Base-by-base conservation (phyloP, 31 red algal genomes). In the Porphyra umbilicalis region DNA sequence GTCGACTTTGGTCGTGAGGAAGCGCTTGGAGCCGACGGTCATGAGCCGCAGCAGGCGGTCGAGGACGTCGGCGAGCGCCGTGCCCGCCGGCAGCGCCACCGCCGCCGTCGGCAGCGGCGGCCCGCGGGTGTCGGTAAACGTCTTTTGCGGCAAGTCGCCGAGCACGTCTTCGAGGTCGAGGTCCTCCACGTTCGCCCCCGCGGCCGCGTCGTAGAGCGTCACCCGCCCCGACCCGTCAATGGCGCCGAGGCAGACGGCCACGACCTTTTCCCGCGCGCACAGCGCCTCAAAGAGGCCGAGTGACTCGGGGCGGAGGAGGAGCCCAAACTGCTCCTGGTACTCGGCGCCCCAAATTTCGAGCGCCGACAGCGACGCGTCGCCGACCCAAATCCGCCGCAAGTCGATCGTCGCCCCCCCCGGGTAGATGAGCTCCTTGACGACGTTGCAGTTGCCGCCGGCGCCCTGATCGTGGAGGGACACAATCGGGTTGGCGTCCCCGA, bases 371-470 rank as follows among this genome's bases (percentile, higher is more conserved):
- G 89, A 89, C 29, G 77, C 77, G 83, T 99, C 98, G 33, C 98
- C 98, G 29, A 99, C 82, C 83, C 84, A 88, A 38, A 99, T 86
- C 38, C 91, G 89, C 11, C 98, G 85, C 11, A 99, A 76, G 80
- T 99, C 90, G 80, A 97, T 97, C 39, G 77, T 88, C 35, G 92
- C 98, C 29, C 98, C 98, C 42, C 74, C 77, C 29, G 98, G 98
- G 76, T 99, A 92, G 35, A 99, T 95, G 25, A 99, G 89, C 89
- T 99, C 98, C 77, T 99, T 99, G 38, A 99, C 94, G 33, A 99
- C 98, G 80, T 99, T 99, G 85, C 98, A 97, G 83, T 99, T 99
- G 35, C 98, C 98, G 44, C 98, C 98, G 29, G 98, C 98, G 32
- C 98, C 98, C 85, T 99, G 98, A 74, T 99, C 98, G 81, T 99